phyloP scores from a whole-genome alignment of 306 rosid species.

The Ormosia semicastrata region DNA sequence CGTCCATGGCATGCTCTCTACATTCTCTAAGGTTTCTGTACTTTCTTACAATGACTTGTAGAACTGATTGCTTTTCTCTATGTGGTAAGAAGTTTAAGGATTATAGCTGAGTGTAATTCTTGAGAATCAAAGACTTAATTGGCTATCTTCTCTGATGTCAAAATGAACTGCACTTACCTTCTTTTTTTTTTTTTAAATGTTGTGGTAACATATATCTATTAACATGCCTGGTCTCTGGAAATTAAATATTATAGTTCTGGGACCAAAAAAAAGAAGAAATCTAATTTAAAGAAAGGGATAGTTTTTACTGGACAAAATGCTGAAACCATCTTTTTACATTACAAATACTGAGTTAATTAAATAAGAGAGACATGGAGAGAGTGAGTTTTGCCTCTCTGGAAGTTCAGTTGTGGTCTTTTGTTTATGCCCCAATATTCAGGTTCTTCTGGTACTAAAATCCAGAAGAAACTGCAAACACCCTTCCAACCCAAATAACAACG shows the following conservation, averaged over 20 bases:
- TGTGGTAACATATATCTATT: slow-evolving; percentile 1
- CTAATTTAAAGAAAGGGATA: neutral
- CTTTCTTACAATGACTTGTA: slow-evolving; percentile 10
- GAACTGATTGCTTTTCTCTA: neutral
- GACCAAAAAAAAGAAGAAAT: neutral
- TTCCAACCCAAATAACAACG: neutral
- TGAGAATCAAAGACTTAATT: neutral
- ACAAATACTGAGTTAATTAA: neutral
- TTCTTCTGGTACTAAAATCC: neutral
- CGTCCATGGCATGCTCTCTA: slow-evolving; percentile 82
- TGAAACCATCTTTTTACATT: slow-evolving; percentile 9
- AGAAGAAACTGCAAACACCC: neutral
- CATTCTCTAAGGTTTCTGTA: slow-evolving; percentile 67
- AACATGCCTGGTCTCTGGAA: neutral
- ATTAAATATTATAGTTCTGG: neutral
- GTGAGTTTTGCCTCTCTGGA: neutral
- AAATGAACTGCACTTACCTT: neutral
- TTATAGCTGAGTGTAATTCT: neutral
- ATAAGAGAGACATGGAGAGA: neutral
- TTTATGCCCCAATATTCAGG: neutral
- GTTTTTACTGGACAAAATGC: neutral
- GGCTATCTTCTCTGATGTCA: neutral
- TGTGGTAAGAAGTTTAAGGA: neutral
- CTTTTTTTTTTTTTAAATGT: neutral
- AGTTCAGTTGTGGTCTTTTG: slow-evolving; percentile 3